phyloP scores from a whole-genome alignment of 129 eudicot genomes.

The Dittrichia graveolens region DNA sequence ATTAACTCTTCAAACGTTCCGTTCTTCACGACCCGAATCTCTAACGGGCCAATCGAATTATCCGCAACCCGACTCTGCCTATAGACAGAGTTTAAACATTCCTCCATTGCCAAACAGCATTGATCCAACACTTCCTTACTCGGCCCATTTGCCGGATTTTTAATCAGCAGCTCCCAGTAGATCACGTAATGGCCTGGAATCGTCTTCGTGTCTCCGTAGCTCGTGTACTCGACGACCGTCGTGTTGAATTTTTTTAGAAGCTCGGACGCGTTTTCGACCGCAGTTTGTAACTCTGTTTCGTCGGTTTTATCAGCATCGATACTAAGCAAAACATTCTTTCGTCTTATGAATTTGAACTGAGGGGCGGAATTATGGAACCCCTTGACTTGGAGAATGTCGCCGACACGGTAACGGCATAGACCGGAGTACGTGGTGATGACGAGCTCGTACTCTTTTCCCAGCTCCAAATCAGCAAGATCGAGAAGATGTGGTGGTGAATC shows the following conservation, averaged over 20 bases:
- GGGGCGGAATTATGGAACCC: conserved; percentile 85
- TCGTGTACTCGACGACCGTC: conserved; percentile 75
- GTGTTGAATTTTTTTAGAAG: conserved; percentile 51
- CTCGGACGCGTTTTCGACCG: conserved; percentile 59
- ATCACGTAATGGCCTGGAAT: conserved; percentile 87
- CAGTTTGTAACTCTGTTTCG: conserved; percentile 72
- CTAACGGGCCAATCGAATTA: conserved; percentile 76
- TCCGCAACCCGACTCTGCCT: conserved; percentile 80
- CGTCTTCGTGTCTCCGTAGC: conserved; percentile 57
- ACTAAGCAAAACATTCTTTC: conserved; percentile 72
- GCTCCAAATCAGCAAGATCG: conserved; percentile 72
- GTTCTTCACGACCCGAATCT: conserved; percentile 63
- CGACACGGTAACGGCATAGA: conserved; percentile 81
- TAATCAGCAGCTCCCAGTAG: conserved; percentile 65
- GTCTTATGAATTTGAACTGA: conserved; percentile 68
- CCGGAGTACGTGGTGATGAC: conserved; percentile 80
- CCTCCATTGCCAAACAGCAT: conserved; percentile 81
- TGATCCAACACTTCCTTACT: conserved; percentile 38
- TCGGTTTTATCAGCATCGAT: conserved; percentile 87
- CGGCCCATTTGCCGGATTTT: conserved; percentile 48
- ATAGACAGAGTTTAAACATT: conserved; percentile 76
- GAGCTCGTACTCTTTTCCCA: conserved; percentile 86
- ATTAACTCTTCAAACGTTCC: conserved; percentile 89
- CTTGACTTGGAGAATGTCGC: conserved; percentile 74
- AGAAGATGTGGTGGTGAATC: conserved; percentile 56